phyloP scores from a whole-genome alignment of 192 early-diverging fungal species.

The Dispira simplex region DNA sequence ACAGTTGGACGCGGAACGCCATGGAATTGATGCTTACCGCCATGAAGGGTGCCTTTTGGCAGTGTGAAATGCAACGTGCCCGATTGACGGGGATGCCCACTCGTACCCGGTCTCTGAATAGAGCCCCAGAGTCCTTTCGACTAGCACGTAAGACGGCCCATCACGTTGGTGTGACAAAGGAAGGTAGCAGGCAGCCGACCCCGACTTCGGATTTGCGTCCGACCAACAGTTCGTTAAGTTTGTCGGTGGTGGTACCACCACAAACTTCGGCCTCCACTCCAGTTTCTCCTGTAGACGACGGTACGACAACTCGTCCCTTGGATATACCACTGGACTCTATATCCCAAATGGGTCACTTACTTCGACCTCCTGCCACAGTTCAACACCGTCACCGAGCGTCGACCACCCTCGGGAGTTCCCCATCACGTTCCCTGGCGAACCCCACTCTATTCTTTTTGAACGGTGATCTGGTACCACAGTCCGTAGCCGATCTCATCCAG shows the following conservation, averaged over 20 bases:
- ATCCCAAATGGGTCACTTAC: neutral
- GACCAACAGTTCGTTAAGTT: neutral
- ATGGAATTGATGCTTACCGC: conserved; percentile 44
- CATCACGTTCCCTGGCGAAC: neutral
- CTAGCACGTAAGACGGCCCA: neutral
- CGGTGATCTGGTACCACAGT: conserved; percentile 3
- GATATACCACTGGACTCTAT: neutral
- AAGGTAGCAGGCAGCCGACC: neutral
- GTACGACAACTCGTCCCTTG: neutral
- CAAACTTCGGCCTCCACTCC: neutral
- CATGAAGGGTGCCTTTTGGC: conserved; percentile 44
- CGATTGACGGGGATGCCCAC: conserved; percentile 1
- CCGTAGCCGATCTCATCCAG: conserved; percentile 2
- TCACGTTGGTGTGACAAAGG: neutral
- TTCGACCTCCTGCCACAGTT: neutral
- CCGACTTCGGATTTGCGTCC: neutral
- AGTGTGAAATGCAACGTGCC: conserved; percentile 23
- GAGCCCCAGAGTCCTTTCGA: neutral
- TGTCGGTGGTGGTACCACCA: neutral
- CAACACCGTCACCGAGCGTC: neutral
- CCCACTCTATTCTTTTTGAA: conserved; percentile 9
- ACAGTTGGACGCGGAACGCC: conserved; percentile 32
- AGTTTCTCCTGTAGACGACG: neutral
- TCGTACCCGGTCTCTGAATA: conserved; percentile 4
- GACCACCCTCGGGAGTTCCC: neutral